Conservation (phyloP, 495 filamentous ascomycete species). For the Trichoderma asperelloides region DNA sequence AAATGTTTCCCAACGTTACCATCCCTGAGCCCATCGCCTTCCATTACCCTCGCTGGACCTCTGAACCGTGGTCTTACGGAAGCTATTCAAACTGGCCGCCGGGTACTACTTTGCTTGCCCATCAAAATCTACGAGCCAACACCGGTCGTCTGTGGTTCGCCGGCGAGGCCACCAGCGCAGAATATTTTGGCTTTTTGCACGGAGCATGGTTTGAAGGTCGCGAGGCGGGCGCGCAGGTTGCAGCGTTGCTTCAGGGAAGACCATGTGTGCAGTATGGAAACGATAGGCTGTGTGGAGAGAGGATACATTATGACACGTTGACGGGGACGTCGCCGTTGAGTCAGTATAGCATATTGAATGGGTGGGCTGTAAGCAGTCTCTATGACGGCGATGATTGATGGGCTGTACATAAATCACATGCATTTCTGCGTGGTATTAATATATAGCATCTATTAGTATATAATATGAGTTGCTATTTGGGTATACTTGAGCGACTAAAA, state of each 20-base stretch:
- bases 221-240: slow-evolving; percentile 29
- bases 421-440: too few relatives aligned
- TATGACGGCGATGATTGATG: not conserved
- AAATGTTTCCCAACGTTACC: slow-evolving; percentile 53
- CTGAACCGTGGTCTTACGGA: slow-evolving; percentile 49
- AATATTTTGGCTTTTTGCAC: slow-evolving; percentile 68
- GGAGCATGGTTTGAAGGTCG: slow-evolving; percentile 51
- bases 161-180: slow-evolving; percentile 59
- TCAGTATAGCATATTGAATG: slow-evolving; percentile 24
- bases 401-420: too few relatives aligned
- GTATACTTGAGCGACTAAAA: too few relatives aligned
- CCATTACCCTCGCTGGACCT: slow-evolving; percentile 61
- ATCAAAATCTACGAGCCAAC: slow-evolving; percentile 67
- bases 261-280: slow-evolving; percentile 22
- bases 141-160: slow-evolving; percentile 59
- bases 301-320: slow-evolving; percentile 24
- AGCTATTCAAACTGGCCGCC: slow-evolving; percentile 69
- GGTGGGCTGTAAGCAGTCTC: slow-evolving; percentile 20
- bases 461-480: too few relatives aligned
- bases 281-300: slow-evolving; percentile 13
- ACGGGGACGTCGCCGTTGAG: slow-evolving; percentile 21
- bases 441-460: too few relatives aligned
- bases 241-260: slow-evolving; percentile 33
- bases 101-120: slow-evolving; percentile 55
- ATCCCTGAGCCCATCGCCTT: slow-evolving; percentile 62